Base-by-base conservation (phyloP, 2,329 filamentous ascomycete species). In the Cytospora piceae region DNA sequence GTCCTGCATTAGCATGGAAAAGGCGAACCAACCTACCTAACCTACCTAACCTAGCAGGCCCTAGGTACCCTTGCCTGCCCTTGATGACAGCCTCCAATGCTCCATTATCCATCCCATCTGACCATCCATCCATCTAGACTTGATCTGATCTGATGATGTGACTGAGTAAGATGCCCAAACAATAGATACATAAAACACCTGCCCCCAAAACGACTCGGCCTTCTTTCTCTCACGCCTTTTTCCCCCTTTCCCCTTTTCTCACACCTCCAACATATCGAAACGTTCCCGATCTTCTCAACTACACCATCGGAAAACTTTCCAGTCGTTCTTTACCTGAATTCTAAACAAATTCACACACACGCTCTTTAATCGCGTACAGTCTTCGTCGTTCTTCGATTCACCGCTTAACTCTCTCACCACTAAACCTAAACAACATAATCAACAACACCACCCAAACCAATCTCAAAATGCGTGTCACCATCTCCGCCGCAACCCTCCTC, bases 391-490 rank as follows among this genome's bases (percentile, higher is more conserved):
- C 20, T 14, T 53, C 17, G 17, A n/a, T n/a, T n/a, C n/a, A n/a
- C n/a, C n/a, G n/a, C n/a, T n/a, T n/a, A n/a, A n/a, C n/a, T n/a
- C n/a, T n/a, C n/a, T n/a, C 24, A 49, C 17, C 62, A 27, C 39
- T 37, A 56, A 29, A 58, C 55, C 63, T 60, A 61, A 60, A 24
- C 24, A n/a, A 62, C 39, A 22, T 24, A 34, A 34, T 34, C 32
- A 49, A 14, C 34, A 61, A 65, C 34, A 32, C 15, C 17, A 55
- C 46, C 14, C 15, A 58, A 52, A 73, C 81, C 86, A 82, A 68
- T 87, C 84, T 73, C 82, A 86, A 82, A 69, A 87, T 88, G 85
- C 82, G 79, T 72, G 85, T 82, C 79, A 75, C 79, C 69, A 70
- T 80, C 70, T 75, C 82, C 71, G 74, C 79, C 72, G 77, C 81